These are phyloP conservation scores for Candida xyloterini DNA, from an alignment of 805 yeast species.

Conservation along the genomic window DNA sequence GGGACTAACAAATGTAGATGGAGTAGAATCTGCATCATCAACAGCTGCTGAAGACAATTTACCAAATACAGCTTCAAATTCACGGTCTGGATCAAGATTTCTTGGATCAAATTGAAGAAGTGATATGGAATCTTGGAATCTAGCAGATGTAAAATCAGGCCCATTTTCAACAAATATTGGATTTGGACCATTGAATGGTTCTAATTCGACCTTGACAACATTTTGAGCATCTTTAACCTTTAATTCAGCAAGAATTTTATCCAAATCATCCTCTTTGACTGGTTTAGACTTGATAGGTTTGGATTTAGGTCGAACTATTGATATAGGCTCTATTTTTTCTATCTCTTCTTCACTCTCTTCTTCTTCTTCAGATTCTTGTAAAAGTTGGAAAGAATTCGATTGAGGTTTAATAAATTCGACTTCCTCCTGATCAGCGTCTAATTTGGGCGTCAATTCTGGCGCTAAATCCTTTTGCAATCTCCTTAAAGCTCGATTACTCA, in stretches of 20 bases:
- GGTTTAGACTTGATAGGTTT: constrained; percentile 13
- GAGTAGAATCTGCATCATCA: constrained; percentile 73
- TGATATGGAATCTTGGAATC: constrained; percentile 38
- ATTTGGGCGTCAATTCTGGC: constrained; percentile 13
- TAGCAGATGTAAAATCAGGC: constrained; percentile 41
- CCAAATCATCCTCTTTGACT: constrained; percentile 46
- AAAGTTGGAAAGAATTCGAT: constrained; percentile 45
- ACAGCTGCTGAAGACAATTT: constrained; percentile 63
- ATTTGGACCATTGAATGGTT: constrained; percentile 14
- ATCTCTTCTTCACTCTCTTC: neutral
- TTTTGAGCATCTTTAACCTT: constrained; percentile 9
- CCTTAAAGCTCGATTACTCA: constrained; percentile 49
- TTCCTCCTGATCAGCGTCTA: constrained; percentile 10
- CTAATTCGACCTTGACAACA: constrained; percentile 23
- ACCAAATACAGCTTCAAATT: constrained; percentile 68
- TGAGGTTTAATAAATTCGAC: constrained; percentile 5
- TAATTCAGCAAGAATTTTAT: constrained; percentile 47
- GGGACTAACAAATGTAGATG: constrained; percentile 66
- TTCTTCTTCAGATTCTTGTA: constrained; percentile 14
- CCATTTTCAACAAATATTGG: constrained; percentile 25
- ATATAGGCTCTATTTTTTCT: neutral
- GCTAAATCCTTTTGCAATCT: constrained; percentile 4
- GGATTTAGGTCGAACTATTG: neutral
- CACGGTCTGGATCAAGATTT: constrained; percentile 73
- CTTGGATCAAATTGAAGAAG: constrained; percentile 46